A percentile compares a stretch with the other conserved stretches of the same genome.
Evolutionary conservation across 176 grass and related monocot species (phyloP).

Genomic region (Zoysia pacifica): DNA sequence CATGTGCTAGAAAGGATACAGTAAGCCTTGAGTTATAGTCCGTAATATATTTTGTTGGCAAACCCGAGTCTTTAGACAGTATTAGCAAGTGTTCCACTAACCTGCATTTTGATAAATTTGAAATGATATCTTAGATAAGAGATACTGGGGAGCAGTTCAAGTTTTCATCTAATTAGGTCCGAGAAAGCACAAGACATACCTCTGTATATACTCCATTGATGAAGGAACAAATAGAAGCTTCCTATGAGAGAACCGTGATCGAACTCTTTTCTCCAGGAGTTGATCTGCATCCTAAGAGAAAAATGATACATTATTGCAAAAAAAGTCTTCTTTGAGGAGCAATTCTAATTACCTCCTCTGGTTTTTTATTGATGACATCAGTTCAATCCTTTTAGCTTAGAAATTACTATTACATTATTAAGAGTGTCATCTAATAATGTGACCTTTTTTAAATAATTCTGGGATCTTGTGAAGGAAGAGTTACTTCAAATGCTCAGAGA

Average conservation of each 20-base stretch:
- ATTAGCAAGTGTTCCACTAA: slow-evolving; percentile 78
- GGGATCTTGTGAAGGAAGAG: too few relatives aligned
- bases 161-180: slow-evolving; percentile 12
- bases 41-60: slow-evolving; percentile 56
- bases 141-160: slow-evolving; percentile 8
- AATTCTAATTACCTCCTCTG: not conserved
- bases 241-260: slow-evolving; percentile 85
- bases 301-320: slow-evolving; percentile 21
- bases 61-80: slow-evolving; percentile 48
- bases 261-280: slow-evolving; percentile 93
- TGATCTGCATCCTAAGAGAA: slow-evolving; percentile 79
- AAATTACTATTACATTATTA: not conserved
- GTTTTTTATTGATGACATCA: not conserved
- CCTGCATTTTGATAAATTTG: slow-evolving; percentile 43
- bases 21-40: slow-evolving; percentile 71
- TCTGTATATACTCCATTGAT: slow-evolving; percentile 59
- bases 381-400: too few relatives aligned
- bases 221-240: slow-evolving; percentile 88
- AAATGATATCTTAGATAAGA: slow-evolving; percentile 32
- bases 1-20: slow-evolving; percentile 63
- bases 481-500: too few relatives aligned
- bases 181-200: slow-evolving; percentile 41
- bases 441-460: too few relatives aligned
- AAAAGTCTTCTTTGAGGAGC: not conserved
- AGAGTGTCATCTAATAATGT: not conserved